A percentile compares a stretch with the other conserved stretches of the same genome.
Conservation (phyloP, 163 green algal genomes). For the Chloroidium sp. region DNA sequence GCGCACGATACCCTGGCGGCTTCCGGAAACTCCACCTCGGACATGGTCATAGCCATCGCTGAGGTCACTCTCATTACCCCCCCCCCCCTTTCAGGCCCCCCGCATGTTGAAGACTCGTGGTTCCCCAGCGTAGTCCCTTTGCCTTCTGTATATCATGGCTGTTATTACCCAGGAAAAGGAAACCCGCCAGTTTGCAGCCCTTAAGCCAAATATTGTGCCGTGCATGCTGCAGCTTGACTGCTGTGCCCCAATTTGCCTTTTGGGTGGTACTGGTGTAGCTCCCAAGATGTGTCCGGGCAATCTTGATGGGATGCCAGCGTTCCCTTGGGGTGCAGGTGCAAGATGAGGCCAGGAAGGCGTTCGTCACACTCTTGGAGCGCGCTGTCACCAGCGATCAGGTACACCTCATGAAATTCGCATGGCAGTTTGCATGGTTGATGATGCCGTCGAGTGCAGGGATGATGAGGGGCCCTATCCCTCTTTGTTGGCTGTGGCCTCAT, state of each 20-base stretch:
- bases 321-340: conserved; percentile 33
- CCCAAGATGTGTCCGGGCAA: too few relatives aligned
- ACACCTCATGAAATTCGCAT: not conserved
- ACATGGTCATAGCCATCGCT: conserved; percentile 29
- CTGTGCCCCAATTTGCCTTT: too few relatives aligned
- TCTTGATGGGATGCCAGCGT: not conserved
- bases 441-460: too few relatives aligned
- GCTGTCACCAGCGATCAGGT: conserved; percentile 63
- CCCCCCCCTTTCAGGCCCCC: too few relatives aligned
- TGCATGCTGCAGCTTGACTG: too few relatives aligned
- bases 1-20: conserved; percentile 15
- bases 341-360: conserved; percentile 37
- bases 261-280: too few relatives aligned
- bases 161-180: not conserved
- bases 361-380: conserved; percentile 61
- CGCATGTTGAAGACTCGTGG: too few relatives aligned
- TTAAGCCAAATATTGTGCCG: too few relatives aligned
- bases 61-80: conserved; percentile 11
- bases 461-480: too few relatives aligned
- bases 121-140: not conserved
- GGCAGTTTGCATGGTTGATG: too few relatives aligned
- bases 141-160: not conserved
- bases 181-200: too few relatives aligned
- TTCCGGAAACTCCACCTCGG: conserved; percentile 22
- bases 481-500: too few relatives aligned